Evolutionary conservation across 345 rosid genomes (phyloP).

Genomic region (Erysimum cheiranthoides): DNA sequence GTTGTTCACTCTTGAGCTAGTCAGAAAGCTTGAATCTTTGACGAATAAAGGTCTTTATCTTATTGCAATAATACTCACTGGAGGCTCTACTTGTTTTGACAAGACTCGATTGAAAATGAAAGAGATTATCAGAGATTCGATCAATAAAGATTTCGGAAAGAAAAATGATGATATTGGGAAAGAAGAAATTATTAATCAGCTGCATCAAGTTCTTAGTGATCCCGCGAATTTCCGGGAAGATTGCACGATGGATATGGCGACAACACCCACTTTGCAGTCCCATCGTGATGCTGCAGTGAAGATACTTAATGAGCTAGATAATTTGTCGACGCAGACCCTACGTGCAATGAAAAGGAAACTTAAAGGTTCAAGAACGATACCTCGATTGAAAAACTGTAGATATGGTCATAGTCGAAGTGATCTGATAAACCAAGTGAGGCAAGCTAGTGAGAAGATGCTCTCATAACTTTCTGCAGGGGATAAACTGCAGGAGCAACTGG

Average conservation of each 20-base stretch:
- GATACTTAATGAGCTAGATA: conserved; percentile 59
- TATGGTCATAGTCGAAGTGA: conserved; percentile 47
- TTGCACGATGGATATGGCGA: conserved; percentile 28
- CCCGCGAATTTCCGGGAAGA: conserved; percentile 54
- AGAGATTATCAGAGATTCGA: conserved; percentile 56
- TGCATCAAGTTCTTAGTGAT: conserved; percentile 59
- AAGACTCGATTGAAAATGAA: conserved; percentile 68
- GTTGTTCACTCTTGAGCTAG: conserved; percentile 43
- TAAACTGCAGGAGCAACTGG: conserved; percentile 62
- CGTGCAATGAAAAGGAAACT: conserved; percentile 79
- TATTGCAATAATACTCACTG: conserved; percentile 57
- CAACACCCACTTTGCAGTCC: conserved; percentile 47
- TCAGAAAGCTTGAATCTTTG: conserved; percentile 58
- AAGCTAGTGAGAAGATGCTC: conserved; percentile 60
- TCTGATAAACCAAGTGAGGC: conserved; percentile 55
- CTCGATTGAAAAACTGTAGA: conserved; percentile 45
- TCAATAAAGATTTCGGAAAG: conserved; percentile 37
- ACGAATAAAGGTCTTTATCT: conserved; percentile 68
- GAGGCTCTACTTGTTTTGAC: conserved; percentile 52
- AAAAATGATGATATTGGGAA: conserved; percentile 32
- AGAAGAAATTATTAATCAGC: conserved; percentile 43
- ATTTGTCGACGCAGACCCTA: conserved; percentile 58
- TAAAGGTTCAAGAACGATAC: conserved; percentile 51
- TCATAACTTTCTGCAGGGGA: conserved; percentile 53
- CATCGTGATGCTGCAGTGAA: conserved; percentile 52